phyloP scores from a whole-genome alignment of 768 basidiomycete species.

The Auricularia heimuer region DNA sequence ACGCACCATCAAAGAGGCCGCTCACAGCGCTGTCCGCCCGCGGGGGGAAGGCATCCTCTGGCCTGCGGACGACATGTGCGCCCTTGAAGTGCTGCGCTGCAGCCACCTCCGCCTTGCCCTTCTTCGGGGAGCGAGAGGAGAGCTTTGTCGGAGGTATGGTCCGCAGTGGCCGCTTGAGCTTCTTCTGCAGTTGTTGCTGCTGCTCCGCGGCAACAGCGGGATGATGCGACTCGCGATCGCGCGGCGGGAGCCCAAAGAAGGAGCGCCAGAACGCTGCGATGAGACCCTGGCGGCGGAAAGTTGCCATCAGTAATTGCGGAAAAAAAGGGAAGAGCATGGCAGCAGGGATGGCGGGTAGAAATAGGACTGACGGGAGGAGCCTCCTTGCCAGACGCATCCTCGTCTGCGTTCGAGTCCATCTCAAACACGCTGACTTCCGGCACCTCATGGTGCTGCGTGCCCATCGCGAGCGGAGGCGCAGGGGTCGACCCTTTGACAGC shows the following conservation, averaged over 20 bases:
- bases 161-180: background rate
- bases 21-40: conserved; percentile 1
- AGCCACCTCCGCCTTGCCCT: background rate
- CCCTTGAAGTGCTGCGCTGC: conserved; percentile 1
- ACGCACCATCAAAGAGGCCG: conserved; percentile 2
- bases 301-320: background rate
- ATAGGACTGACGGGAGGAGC: background rate
- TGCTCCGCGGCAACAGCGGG: background rate
- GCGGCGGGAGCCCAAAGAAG: background rate
- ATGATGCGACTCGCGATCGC: background rate
- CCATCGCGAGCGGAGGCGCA: background rate
- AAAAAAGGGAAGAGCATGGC: background rate
- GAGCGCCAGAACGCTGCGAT: conserved; percentile 2
- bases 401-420: background rate
- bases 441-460: background rate
- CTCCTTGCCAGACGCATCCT: background rate
- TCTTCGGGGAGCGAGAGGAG: background rate
- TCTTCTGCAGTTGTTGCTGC: background rate
- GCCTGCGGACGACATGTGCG: background rate
- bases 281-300: background rate
- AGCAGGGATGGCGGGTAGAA: background rate
- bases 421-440: background rate
- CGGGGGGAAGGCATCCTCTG: background rate
- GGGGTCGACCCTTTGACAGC: background rate
- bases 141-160: background rate